Conservation (phyloP, 2,329 filamentous ascomycete species). For the Xylaria sp. region DNA sequence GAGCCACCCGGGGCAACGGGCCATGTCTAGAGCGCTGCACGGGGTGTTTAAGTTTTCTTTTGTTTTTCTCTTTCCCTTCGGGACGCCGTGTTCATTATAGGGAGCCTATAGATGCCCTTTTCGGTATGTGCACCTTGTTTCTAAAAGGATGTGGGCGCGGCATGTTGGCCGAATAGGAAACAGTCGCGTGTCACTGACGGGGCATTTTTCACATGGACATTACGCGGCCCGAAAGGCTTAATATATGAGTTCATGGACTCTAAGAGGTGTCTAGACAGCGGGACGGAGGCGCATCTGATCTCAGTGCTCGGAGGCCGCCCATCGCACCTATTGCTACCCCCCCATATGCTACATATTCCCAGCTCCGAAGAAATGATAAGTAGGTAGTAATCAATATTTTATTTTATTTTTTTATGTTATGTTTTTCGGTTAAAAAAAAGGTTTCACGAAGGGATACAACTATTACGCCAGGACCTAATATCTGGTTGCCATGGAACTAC, state of each 20-base stretch:
- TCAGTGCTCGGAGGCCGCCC: conserved; percentile 39
- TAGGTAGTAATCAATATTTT: no score
- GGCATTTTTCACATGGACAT: conserved; percentile 30
- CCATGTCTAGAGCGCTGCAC: conserved; percentile 7
- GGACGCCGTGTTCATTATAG: conserved; percentile 6
- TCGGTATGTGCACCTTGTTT: conserved; percentile 27
- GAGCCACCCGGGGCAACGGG: conserved; percentile 13
- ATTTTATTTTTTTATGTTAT: no score
- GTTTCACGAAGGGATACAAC: conserved; percentile 2
- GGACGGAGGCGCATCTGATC: conserved; percentile 41
- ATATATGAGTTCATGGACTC: conserved; percentile 36
- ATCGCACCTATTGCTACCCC: conserved; percentile 31
- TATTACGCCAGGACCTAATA: conserved; percentile 2
- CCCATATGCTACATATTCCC: conserved; percentile 20
- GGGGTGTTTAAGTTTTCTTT: conserved; percentile 5
- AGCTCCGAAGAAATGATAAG: conserved; percentile 3
- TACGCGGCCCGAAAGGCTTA: conserved; percentile 38
- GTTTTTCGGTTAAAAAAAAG: no score
- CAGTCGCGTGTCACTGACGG: conserved; percentile 36
- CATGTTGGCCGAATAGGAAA: conserved; percentile 40
- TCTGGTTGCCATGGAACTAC: conserved; percentile 7
- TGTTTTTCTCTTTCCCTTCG: conserved; percentile 8
- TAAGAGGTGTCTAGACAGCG: conserved; percentile 29
- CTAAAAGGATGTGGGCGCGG: conserved; percentile 28
- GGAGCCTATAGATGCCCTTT: conserved; percentile 27